Evolutionary conservation across 1,284 basidiomycete species (phyloP), one percentile per base, ranked within the genome.

Genomic region (Inonotus hispidus): DNA sequence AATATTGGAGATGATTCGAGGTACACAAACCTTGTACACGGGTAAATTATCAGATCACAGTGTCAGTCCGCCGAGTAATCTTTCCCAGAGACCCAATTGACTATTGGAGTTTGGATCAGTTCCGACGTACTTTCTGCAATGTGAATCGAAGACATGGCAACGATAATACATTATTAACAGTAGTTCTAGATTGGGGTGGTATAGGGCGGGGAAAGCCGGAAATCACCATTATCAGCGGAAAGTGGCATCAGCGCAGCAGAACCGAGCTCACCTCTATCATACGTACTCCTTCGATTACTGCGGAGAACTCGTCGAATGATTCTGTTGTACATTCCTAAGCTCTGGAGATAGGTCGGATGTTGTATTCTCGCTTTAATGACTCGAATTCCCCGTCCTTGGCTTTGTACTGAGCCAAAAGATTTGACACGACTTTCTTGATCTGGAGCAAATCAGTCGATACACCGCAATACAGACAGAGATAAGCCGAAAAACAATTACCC

Each of bases 331-430:
- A 25, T 1, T 32, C 50, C 32, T 29, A 59, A 23, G 49, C 59
- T 27, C 37, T 52, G 10, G 68, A 55, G 2, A 85, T 79, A 25
- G 85, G 81, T 58, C 88, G 83, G 64, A 95, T 91, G 66, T 87
- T 87, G 73, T 92, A 87, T 65, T 95, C 91, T 66, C 79, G 80
- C 73, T 92, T 92, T 77, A 95, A 93, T 21, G 75, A 73, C 68
- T 91, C 88, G 67, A 95, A 90, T 61, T 94, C 92, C 64, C 84
- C 82, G 68, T 96, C 94, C 73, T 92, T 95, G 61, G 79, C 74
- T 75, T 92, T 93, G 79, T 96, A 95, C 73, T 93, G 92, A 65
- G 89, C 87, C 32, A 89, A 78, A 60, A 97, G 79, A 55, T 76
- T 88, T 46, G 84, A 73, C 53, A 96, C 80, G 19, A 92, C 90